Conservation (phyloP, 129 eudicot genomes). For the Lactuca sativa region DNA sequence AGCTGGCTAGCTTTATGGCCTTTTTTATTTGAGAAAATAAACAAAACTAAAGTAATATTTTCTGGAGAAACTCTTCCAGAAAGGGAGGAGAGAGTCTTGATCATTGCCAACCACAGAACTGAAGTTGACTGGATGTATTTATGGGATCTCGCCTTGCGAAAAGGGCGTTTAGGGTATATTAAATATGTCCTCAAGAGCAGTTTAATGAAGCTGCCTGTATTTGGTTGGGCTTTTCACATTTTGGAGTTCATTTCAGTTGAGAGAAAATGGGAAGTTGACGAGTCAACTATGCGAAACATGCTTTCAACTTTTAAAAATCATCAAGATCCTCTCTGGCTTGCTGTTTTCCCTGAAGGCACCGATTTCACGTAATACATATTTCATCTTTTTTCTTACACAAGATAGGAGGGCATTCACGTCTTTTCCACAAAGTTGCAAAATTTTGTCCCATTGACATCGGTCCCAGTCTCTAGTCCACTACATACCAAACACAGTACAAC, state of each 20-base stretch:
- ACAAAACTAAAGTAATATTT: constrained; percentile 75
- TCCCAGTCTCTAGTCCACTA: not conserved
- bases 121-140: constrained; percentile 99
- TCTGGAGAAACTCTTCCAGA: constrained; percentile 73
- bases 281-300: constrained; percentile 58
- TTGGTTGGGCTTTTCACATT: constrained; percentile 92
- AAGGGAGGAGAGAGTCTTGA: constrained; percentile 56
- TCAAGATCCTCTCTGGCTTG: constrained; percentile 85
- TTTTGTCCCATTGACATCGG: not conserved
- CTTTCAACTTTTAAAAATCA: constrained; percentile 61
- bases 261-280: constrained; percentile 85
- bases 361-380: constrained; percentile 71
- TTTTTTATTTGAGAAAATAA: constrained; percentile 78
- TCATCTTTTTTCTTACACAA: constrained; percentile 1
- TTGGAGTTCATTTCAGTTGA: constrained; percentile 82
- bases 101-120: constrained; percentile 87
- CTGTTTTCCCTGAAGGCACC: constrained; percentile 92
- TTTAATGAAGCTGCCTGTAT: constrained; percentile 85
- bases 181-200: constrained; percentile 87
- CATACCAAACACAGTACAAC: not conserved
- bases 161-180: constrained; percentile 67
- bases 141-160: constrained; percentile 93
- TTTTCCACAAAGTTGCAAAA: not conserved
- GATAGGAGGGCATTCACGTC: not conserved
- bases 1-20: constrained; percentile 94